phyloP scores from a whole-genome alignment of 1,284 basidiomycete genomes.

The Trametes hirsuta region DNA sequence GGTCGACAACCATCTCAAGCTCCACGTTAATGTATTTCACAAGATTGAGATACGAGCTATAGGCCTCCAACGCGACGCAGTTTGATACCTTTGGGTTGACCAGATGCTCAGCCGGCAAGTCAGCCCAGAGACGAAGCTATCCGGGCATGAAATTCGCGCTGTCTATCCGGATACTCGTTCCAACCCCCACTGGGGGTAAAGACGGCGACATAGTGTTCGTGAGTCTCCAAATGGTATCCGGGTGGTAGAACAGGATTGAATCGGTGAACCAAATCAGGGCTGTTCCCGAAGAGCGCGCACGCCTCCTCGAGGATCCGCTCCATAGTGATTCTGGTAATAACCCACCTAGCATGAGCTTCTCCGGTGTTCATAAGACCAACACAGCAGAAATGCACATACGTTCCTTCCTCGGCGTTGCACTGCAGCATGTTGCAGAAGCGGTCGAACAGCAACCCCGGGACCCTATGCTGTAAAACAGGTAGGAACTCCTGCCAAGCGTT shows the following conservation, averaged over 20 bases:
- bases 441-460: neutral
- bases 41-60: no score
- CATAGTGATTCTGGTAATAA: neutral
- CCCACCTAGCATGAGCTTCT: neutral
- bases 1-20: no score
- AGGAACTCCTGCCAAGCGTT: neutral
- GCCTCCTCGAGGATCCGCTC: conserved; percentile 1
- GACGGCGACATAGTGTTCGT: conserved; percentile 13
- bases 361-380: neutral
- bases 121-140: neutral
- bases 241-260: conserved; percentile 17
- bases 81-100: no score
- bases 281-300: conserved; percentile 12
- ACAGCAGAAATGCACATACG: neutral
- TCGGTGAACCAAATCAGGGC: conserved; percentile 5
- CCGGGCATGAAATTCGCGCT: neutral
- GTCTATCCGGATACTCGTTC: conserved; percentile 7
- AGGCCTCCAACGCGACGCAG: no score
- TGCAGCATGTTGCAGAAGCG: conserved; percentile 1
- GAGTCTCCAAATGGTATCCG: conserved; percentile 17
- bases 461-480: neutral
- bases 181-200: conserved; percentile 7
- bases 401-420: neutral
- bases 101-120: neutral
- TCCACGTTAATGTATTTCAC: no score